Base-by-base conservation (phyloP, 1,139 yeast genomes). In the Hyphopichia burtonii region DNA sequence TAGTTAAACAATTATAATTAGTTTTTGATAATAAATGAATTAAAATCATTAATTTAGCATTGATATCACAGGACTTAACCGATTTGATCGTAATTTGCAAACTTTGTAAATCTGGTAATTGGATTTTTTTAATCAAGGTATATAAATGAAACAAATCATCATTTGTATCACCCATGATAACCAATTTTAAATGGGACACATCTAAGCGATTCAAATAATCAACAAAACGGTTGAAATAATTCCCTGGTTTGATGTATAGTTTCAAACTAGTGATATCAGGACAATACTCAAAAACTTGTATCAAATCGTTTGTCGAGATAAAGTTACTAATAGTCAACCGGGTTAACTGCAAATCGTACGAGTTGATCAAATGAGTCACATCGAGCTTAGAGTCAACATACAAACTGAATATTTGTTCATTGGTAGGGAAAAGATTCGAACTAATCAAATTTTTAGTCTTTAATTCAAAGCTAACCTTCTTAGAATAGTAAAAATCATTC, bases 61-160 rank as follows among this genome's bases (percentile, higher is more conserved):
- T 33, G 17, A 31, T 38, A 27, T 33, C 36, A 12, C 8, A 12
- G 11, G 11, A 14, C 5, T 34, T 20, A 23, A 7, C 4, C 10
- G 37, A 20, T 14, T 16, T 20, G 10, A 32, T 32, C 12, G n/a
- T 25, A 11, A 25, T 25, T 25, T 25, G n/a, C 7, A 28, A 15
- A n/a, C 14, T 28, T 14, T 28, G 17, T n/a, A n/a, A n/a, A 14
- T 3, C 14, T n/a, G 17, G 8, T 28, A 28, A 28, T 8, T 28
- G 11, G 6, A 30, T 16, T 16, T 14, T n/a, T 31, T 37, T 37
- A 12, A 31, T 18, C 10, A 37, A 22, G 11, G 9, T 15, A 19
- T 37, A 37, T n/a, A 37, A 28, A 12, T 37, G 18, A 17, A 31
- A 37, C 10, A 37, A 4, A 16, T 37, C 39, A 22, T 31, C 39